Conservation (phyloP, 1,139 yeast species). For the Nadsonia commutata region DNA sequence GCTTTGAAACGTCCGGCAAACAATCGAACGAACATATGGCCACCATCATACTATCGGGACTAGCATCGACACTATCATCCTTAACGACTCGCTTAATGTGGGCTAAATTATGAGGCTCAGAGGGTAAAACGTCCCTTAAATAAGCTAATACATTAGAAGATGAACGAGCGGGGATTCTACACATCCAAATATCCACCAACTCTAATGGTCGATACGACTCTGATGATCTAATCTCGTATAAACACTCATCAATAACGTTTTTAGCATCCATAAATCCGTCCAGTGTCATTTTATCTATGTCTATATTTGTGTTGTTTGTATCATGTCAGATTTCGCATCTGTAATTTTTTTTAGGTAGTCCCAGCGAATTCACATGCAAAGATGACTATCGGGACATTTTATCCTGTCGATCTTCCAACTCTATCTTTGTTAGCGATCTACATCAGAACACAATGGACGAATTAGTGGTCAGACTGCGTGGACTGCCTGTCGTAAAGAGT, state of each 20-base stretch:
- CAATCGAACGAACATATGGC: constrained; percentile 20
- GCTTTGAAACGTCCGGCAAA: constrained; percentile 10
- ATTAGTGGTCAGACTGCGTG: background rate
- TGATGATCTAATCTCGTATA: background rate
- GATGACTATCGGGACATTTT: no score
- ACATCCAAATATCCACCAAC: constrained; percentile 40
- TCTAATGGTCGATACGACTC: background rate
- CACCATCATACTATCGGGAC: constrained; percentile 16
- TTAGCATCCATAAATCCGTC: background rate
- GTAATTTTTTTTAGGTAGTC: no score
- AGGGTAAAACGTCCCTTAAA: background rate
- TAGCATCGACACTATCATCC: constrained; percentile 7
- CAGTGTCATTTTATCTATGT: no score
- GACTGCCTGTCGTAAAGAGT: background rate
- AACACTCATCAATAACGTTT: background rate
- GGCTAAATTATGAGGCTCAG: constrained; percentile 18
- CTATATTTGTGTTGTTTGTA: no score
- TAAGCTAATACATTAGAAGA: constrained; percentile 24
- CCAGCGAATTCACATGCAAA: no score
- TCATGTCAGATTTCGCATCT: no score
- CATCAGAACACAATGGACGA: no score
- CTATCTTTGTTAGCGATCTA: no score
- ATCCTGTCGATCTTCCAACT: no score
- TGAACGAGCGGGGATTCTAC: constrained; percentile 30
- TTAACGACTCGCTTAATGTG: constrained; percentile 24